Evolutionary conservation across 2,329 filamentous ascomycete species (phyloP), one percentile per base, ranked within the genome.

Genomic region (Pestalotiopsis sp.): DNA sequence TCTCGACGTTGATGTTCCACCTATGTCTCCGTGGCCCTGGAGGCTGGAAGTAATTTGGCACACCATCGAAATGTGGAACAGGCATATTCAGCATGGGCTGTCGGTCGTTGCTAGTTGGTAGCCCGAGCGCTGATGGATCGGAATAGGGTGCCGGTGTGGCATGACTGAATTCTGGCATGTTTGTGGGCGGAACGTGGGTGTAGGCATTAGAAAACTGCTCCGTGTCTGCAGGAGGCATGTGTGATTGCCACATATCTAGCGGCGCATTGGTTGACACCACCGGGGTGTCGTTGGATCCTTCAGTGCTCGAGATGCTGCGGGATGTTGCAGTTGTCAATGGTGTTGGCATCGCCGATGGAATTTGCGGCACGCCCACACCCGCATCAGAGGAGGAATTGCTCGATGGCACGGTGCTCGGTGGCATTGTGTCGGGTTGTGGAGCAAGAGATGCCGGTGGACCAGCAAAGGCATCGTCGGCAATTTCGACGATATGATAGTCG

Each of bases 401-500:
- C 14, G 14, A 48, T 38, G 44, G 61, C 38, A 39, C 38, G 20
- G 38, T 14, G 13, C 38, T 20, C 17, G n/a, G 40, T 39, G 30
- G n/a, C 30, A 14, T 11, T 35, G 59, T 22, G 11, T 62, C 22
- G n/a, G 17, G n/a, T n/a, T n/a, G 59, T 3, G 59, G n/a, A n/a
- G 26, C 9, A 1, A 22, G 26, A 17, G 24, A 24, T 3, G 44
- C 13, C 20, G 68, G 66, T 6, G 66, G 66, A 17, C 35, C 52
- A 7, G 59, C 68, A 26, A 87, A 83, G 2, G 81, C 79, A 3
- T 74, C 73, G 0, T 81, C 72, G 60, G 86, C 83, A 24, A 92
- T 78, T 62, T 91, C 84, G 9, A 86, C 85, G 61, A 86, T 85
- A 1, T 91, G 82, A 66, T 86, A 89, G 20, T 91, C 89, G 10